Percentiles rank a stretch among this genome's conserved stretches.
These are phyloP conservation scores for Tolypocladium album DNA, from an alignment of 2,329 filamentous ascomycete species.

Conservation along the genomic window DNA sequence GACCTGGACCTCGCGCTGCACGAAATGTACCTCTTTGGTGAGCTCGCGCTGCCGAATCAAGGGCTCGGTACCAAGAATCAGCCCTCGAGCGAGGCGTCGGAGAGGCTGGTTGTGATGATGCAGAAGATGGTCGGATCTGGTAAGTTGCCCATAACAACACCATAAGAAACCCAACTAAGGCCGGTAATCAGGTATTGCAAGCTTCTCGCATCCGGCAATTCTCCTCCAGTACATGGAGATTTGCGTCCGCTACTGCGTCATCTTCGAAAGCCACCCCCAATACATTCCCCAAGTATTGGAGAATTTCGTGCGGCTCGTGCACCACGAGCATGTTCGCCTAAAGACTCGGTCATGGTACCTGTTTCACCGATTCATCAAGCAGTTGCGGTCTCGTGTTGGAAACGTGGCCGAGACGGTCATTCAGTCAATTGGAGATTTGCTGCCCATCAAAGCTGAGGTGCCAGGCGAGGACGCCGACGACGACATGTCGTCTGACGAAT, in stretches of 20 bases:
- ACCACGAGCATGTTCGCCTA: slow-evolving; percentile 78
- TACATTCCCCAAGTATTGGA: slow-evolving; percentile 82
- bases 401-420: slow-evolving; percentile 89
- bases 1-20: slow-evolving; percentile 89
- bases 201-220: slow-evolving; percentile 81
- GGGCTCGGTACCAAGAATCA: slow-evolving; percentile 79
- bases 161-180: not conserved
- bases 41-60: slow-evolving; percentile 80
- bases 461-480: slow-evolving; percentile 68
- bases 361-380: slow-evolving; percentile 86
- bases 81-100: slow-evolving; percentile 67
- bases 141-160: slow-evolving; percentile 29
- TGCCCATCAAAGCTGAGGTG: slow-evolving; percentile 84
- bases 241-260: slow-evolving; percentile 83
- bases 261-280: slow-evolving; percentile 76
- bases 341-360: slow-evolving; percentile 93
- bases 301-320: slow-evolving; percentile 82
- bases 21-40: slow-evolving; percentile 93
- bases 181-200: slow-evolving; percentile 55
- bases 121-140: slow-evolving; percentile 87
- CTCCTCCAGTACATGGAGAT: slow-evolving; percentile 98
- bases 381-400: slow-evolving; percentile 71
- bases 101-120: slow-evolving; percentile 86
- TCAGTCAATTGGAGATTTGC: slow-evolving; percentile 75
- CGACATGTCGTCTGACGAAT: slow-evolving; percentile 91